Evolutionary conservation across 345 rosid species (phyloP), one percentile per base, ranked within the genome.

Genomic region (Eucalyptus decipiens): DNA sequence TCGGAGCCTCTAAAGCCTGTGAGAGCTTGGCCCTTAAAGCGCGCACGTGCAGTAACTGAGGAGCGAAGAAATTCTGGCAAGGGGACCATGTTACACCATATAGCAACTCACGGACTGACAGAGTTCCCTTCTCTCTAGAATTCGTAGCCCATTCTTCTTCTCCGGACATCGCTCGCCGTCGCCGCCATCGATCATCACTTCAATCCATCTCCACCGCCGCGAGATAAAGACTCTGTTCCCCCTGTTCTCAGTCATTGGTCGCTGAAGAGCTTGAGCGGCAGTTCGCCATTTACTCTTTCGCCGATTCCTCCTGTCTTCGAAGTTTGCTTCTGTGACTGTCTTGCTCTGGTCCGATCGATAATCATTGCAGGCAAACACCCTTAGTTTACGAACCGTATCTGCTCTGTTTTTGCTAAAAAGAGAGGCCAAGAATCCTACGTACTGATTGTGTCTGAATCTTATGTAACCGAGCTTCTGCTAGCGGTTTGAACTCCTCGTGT

Each of bases 101-200:
- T 26, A 58, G 14, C 65, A 58, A 7, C 67, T 58, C 67, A 58
- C n/a, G 67, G 67, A 58, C 67, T 0, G 67, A 60, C 72, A 4
- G 34, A 30, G 14, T 30, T 30, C 32, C 72, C 34, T 30, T 14
- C 17, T 30, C 72, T 62, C 72, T 62, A 30, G 72, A 62, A 60
- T 30, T 7, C 37, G 21, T n/a, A 6, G 76, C 34, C 21, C 19
- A 15, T 65, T 65, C 72, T 65, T 30, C 37, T 65, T 65, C 37
- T 65, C 34, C 19, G 3, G 37, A 65, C 37, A 15, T 13, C 3
- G 76, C 76, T 65, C 10, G 16, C 34, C 5, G 10, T 65, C 6
- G 32, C 34, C 17, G 10, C 37, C 1, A 3, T n/a, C 0, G 10
- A 4, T 65, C 6, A 1, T 65, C 76, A 17, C 37, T n/a, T 65